These are phyloP conservation scores for Malassezia japonica DNA, from an alignment of 1,284 basidiomycete genomes.

Conservation along the genomic window DNA sequence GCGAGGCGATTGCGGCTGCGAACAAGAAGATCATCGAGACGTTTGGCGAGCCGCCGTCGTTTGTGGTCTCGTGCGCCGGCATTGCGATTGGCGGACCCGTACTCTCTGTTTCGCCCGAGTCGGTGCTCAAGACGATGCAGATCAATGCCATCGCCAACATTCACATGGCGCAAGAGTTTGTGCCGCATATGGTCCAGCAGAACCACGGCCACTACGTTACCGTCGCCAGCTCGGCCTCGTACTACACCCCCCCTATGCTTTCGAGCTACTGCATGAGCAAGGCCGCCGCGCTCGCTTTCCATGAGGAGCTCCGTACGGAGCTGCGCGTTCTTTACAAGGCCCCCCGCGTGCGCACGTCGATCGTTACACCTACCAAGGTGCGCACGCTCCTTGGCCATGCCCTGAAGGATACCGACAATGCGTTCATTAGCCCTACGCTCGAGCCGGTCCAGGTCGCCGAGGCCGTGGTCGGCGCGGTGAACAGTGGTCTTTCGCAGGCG, in stretches of 20 bases:
- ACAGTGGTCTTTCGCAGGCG: slow-evolving; percentile 36
- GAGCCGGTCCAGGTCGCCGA: slow-evolving; percentile 37
- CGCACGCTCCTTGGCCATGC: slow-evolving; percentile 40
- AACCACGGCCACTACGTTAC: slow-evolving; percentile 46
- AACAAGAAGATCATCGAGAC: slow-evolving; percentile 33
- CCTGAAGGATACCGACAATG: slow-evolving; percentile 37
- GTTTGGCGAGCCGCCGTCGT: slow-evolving; percentile 23
- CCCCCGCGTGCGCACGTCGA: slow-evolving; percentile 35
- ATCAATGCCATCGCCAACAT: slow-evolving; percentile 44
- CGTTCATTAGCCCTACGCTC: slow-evolving; percentile 41
- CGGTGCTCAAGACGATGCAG: slow-evolving; percentile 26
- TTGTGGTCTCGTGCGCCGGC: slow-evolving; percentile 43
- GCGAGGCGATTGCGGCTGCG: slow-evolving; percentile 28
- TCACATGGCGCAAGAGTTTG: slow-evolving; percentile 39
- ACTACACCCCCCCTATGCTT: slow-evolving; percentile 36
- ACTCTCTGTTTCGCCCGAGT: slow-evolving; percentile 28
- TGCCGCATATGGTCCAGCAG: slow-evolving; percentile 34
- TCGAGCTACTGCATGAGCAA: slow-evolving; percentile 41
- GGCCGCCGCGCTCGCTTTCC: slow-evolving; percentile 40
- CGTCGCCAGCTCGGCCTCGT: slow-evolving; percentile 37
- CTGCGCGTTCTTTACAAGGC: slow-evolving; percentile 37
- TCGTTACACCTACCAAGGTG: slow-evolving; percentile 45
- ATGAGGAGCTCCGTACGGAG: slow-evolving; percentile 40
- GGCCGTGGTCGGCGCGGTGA: slow-evolving; percentile 29
- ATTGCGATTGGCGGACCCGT: slow-evolving; percentile 37